Conservation (phyloP, 2,329 filamentous ascomycete genomes). For the Aureobasidium musti region DNA sequence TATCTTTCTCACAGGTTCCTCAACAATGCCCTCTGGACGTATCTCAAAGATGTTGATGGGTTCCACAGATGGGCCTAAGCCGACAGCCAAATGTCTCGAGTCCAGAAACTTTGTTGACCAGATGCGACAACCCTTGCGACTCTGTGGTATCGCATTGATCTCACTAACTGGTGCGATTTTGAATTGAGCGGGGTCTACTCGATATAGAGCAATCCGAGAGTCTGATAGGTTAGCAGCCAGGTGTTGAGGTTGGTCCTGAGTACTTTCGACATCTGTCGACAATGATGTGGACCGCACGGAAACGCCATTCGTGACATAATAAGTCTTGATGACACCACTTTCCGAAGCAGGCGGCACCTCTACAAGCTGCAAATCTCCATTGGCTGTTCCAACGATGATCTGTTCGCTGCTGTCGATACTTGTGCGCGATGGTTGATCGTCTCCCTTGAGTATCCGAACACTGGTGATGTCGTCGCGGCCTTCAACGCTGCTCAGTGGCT, state of each 20-base stretch:
- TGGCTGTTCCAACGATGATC: constrained; percentile 59
- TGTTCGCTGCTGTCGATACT: constrained; percentile 39
- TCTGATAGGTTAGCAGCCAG: constrained; percentile 57
- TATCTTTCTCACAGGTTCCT: constrained; percentile 46
- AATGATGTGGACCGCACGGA: constrained; percentile 54
- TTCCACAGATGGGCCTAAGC: constrained; percentile 48
- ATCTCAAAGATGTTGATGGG: constrained; percentile 56
- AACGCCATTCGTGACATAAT: constrained; percentile 49
- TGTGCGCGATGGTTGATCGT: constrained; percentile 38
- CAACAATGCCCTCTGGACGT: constrained; percentile 47
- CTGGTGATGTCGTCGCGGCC: constrained; percentile 62
- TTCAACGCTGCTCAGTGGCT: constrained; percentile 53
- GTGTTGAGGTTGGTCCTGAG: constrained; percentile 41
- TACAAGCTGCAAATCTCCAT: constrained; percentile 53
- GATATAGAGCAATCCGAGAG: constrained; percentile 41
- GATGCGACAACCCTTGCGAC: constrained; percentile 36
- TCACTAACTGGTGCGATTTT: constrained; percentile 44
- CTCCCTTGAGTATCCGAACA: constrained; percentile 54
- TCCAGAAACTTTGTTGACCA: constrained; percentile 59
- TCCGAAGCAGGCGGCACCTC: constrained; percentile 31
- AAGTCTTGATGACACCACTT: constrained; percentile 39
- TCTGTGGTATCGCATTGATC: constrained; percentile 38
- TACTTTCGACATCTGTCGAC: constrained; percentile 39
- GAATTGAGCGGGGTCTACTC: constrained; percentile 33
- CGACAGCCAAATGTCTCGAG: constrained; percentile 54